Evolutionary conservation across 306 rosid species (phyloP).

Genomic region (Dryas drummondii): DNA sequence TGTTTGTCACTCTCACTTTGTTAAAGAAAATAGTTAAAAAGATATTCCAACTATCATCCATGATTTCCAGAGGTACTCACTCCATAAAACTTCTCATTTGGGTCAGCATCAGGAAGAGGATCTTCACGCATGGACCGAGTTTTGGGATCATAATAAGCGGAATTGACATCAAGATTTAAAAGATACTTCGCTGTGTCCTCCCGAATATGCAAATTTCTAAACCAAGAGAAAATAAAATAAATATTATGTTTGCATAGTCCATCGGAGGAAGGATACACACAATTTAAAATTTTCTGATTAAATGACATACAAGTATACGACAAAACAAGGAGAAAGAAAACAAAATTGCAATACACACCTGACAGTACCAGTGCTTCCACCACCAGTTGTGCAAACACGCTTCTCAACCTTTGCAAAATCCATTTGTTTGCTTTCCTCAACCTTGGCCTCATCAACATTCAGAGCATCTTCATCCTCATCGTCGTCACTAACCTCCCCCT

Average conservation of each 20-base stretch:
- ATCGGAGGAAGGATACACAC: neutral
- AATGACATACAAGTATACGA: neutral
- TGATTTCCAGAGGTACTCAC: conserved; percentile 34
- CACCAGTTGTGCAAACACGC: conserved; percentile 59
- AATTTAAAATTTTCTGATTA: neutral
- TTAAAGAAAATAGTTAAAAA: neutral
- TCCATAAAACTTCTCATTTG: conserved; percentile 53
- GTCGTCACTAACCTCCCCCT: conserved; percentile 36
- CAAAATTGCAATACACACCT: conserved; percentile 32
- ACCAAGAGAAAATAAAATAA: conserved; percentile 19
- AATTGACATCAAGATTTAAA: conserved; percentile 53
- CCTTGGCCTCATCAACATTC: conserved; percentile 66
- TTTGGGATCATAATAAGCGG: conserved; percentile 58
- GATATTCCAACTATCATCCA: neutral
- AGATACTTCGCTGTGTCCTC: conserved; percentile 63
- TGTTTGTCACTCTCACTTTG: neutral
- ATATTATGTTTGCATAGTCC: neutral
- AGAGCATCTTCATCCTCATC: conserved; percentile 51
- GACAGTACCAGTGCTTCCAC: conserved; percentile 71
- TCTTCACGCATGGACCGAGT: conserved; percentile 63
- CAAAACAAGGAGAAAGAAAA: conserved; percentile 5
- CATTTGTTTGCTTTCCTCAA: conserved; percentile 64
- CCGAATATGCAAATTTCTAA: conserved; percentile 50
- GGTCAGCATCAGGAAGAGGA: conserved; percentile 63
- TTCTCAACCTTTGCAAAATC: conserved; percentile 74